Evolutionary conservation across 164 flowering plant species (phyloP), one percentile per base, ranked within the genome.

Genomic region (Vitis cinerea): DNA sequence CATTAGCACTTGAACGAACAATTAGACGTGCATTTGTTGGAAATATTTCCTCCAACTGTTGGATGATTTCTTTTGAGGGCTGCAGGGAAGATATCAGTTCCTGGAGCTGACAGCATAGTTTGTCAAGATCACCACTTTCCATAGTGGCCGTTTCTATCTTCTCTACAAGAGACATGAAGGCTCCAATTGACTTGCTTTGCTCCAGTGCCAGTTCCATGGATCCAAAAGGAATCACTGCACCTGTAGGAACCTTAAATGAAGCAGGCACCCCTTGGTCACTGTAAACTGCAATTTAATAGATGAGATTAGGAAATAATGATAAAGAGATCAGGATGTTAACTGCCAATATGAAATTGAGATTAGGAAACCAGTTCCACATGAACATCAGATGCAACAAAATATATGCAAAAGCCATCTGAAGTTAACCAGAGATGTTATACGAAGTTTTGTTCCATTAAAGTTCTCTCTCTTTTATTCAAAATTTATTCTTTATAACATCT

Each of bases 1-100:
- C 98, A 79, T 92, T 94, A 27, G 99, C 97, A 79, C 98, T 94
- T 11, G 98, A 94, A 15, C 98, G 91, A 30, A 92, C 97, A 56
- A 92, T 88, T 58, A 94, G 73, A 1, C 90, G 75, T 13, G 77
- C 73, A 31, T 77, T 77, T 59, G 59, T 60, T 1, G 93, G 83
- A 67, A 94, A 92, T 61, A 82, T 60, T 77, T 70, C 70, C 12
- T 59, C 80, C 15, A 94, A 63, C 50, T 71, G 68, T 60, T 84
- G 73, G 44, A 86, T 75, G 56, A 74, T 73, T 23, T 80, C 86
- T 50, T 78, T 63, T 44, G 97, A 70, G 0, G 81, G 92, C 49
- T 74, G 78, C 53, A 87, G 73, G 10, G 90, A 80, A 56, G 84
- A 79, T 19, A 94, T 53, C 51, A 94, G 79, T 49, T 81, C 82